phyloP scores from a whole-genome alignment of 108 stramenopile genomes.

The Skeletonema costatum region DNA sequence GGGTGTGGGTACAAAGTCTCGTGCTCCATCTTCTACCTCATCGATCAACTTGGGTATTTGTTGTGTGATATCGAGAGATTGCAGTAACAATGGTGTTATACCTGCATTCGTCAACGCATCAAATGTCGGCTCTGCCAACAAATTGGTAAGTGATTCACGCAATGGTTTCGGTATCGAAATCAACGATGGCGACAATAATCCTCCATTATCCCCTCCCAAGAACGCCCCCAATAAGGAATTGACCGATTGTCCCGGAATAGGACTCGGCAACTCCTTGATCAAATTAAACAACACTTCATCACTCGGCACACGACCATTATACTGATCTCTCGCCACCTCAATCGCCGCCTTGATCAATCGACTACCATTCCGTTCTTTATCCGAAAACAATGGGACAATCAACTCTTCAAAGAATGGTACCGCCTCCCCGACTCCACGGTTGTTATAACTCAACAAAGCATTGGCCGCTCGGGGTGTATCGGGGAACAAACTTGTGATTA shows the following conservation, averaged over 20 bases:
- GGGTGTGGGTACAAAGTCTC: conserved; percentile 91
- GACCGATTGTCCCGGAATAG: background rate
- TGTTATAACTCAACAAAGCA: conserved; percentile 90
- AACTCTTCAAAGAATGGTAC: conserved; percentile 90
- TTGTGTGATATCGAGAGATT: conserved; percentile 75
- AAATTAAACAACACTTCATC: background rate
- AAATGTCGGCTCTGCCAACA: conserved; percentile 51
- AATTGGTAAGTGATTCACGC: conserved; percentile 51
- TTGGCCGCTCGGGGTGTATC: conserved; percentile 93
- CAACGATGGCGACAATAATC: conserved; percentile 18
- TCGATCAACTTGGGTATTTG: conserved; percentile 92
- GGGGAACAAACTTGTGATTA: conserved; percentile 90
- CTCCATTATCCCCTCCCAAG: background rate
- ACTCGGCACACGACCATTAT: conserved; percentile 6
- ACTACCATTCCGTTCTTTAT: conserved; percentile 57
- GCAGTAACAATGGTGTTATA: conserved; percentile 66
- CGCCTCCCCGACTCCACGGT: conserved; percentile 83
- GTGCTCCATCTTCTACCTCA: conserved; percentile 75
- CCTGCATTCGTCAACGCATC: conserved; percentile 55
- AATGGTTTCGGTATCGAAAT: conserved; percentile 57
- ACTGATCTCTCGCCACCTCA: conserved; percentile 38
- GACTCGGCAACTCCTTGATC: background rate
- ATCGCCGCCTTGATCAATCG: conserved; percentile 48
- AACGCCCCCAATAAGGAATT: background rate
- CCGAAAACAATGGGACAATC: conserved; percentile 80